Percentiles rank a stretch among this genome's conserved stretches.
These are phyloP conservation scores for Glomus cerebriforme DNA, from an alignment of 192 early-diverging fungal genomes.

Conservation along the genomic window DNA sequence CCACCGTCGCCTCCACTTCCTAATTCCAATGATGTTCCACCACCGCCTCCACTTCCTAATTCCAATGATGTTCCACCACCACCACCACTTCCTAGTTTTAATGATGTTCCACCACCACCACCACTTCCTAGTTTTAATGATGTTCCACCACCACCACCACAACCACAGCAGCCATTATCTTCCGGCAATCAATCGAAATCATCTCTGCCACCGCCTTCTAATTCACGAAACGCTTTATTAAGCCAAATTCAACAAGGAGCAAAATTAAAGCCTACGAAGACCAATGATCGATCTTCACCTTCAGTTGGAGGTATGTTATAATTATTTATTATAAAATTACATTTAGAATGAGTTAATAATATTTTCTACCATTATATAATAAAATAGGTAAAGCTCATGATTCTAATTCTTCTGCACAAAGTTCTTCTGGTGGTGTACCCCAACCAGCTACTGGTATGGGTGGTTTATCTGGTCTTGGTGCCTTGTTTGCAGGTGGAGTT, in stretches of 20 bases:
- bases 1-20: constrained; percentile 18
- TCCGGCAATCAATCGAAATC: constrained; percentile 13
- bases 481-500: constrained; percentile 69
- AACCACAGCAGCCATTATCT: constrained; percentile 7
- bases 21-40: constrained; percentile 33
- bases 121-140: constrained; percentile 14
- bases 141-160: constrained; percentile 17
- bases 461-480: constrained; percentile 47
- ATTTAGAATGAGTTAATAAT: neutral
- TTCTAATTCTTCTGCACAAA: neutral
- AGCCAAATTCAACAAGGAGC: constrained; percentile 72
- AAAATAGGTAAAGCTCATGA: constrained; percentile 26
- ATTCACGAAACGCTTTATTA: constrained; percentile 57
- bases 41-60: constrained; percentile 36
- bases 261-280: constrained; percentile 60
- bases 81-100: constrained; percentile 30
- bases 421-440: constrained; percentile 5
- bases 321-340: neutral
- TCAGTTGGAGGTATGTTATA: constrained; percentile 36
- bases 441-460: neutral
- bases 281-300: constrained; percentile 64
- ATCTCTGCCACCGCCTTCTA: constrained; percentile 25
- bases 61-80: constrained; percentile 31
- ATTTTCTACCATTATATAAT: neutral
- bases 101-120: constrained; percentile 14